Percentiles rank a stretch among this genome's conserved stretches.
phyloP scores from a whole-genome alignment of 768 basidiomycete species.

The Mycena latifolia region DNA sequence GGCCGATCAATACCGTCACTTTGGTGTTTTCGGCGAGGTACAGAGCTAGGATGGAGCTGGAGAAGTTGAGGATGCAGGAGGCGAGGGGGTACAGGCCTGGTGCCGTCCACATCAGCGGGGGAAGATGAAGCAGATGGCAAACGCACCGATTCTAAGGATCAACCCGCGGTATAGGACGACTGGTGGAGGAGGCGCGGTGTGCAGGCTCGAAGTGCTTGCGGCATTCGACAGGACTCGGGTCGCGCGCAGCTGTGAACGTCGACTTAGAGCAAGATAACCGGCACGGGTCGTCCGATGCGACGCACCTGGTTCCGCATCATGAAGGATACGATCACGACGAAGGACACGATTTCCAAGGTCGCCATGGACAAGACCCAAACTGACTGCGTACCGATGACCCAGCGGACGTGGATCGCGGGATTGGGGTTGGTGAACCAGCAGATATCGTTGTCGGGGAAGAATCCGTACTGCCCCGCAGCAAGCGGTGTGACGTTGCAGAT shows the following conservation, averaged over 20 bases:
- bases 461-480: not conserved
- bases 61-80: not conserved
- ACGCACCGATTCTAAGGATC: not conserved
- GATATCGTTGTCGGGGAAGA: not conserved
- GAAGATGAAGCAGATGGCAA: no score
- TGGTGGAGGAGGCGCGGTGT: no score
- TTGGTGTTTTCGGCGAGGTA: no score
- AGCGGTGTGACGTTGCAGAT: not conserved
- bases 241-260: not conserved
- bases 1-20: no score
- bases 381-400: not conserved
- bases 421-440: not conserved
- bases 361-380: slow-evolving; percentile 15
- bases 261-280: no score
- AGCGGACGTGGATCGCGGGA: not conserved
- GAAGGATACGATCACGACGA: not conserved
- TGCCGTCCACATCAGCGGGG: no score
- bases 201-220: no score
- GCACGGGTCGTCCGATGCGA: not conserved
- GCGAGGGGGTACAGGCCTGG: not conserved
- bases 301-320: not conserved
- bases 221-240: no score
- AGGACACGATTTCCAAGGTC: slow-evolving; percentile 1
- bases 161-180: no score
- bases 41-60: not conserved